Conservation (phyloP, 1,284 basidiomycete species). For the Cutaneotrichosporon sp. region DNA sequence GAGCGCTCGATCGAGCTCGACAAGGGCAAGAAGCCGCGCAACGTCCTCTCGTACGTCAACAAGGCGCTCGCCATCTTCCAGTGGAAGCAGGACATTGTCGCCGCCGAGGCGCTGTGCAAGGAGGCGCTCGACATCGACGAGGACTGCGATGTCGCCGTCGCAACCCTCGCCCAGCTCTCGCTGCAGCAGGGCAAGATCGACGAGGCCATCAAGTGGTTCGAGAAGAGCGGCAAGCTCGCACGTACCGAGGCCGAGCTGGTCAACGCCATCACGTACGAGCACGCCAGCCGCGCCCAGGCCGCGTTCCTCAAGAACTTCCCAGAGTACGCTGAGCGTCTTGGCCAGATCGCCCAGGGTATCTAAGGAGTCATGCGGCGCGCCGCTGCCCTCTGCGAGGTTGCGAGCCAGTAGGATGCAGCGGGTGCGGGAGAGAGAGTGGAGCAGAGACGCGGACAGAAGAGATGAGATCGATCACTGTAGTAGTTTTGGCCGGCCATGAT, state of each 20-base stretch:
- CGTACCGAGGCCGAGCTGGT: slow-evolving; percentile 86
- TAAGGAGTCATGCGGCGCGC: slow-evolving; percentile 11
- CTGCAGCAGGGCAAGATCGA: slow-evolving; percentile 88
- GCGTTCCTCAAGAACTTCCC: slow-evolving; percentile 79
- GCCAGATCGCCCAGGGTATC: slow-evolving; percentile 46
- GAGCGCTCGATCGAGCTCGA: slow-evolving; percentile 89
- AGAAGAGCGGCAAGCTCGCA: slow-evolving; percentile 76
- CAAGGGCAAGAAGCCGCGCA: slow-evolving; percentile 60
- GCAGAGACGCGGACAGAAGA: too few species aligned
- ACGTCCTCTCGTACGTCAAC: slow-evolving; percentile 94
- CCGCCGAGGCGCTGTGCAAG: slow-evolving; percentile 77
- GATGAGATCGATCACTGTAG: too few species aligned
- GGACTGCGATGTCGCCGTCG: slow-evolving; percentile 94
- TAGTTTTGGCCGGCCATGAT: too few species aligned
- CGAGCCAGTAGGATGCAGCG: too few species aligned
- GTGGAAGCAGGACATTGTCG: slow-evolving; percentile 83
- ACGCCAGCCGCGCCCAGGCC: slow-evolving; percentile 75
- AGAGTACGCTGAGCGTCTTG: slow-evolving; percentile 58
- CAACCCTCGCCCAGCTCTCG: slow-evolving; percentile 88
- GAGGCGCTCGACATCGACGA: slow-evolving; percentile 83
- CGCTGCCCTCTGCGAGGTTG: too few species aligned
- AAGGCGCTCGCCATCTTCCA: slow-evolving; percentile 94
- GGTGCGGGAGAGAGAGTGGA: too few species aligned
- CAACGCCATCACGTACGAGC: slow-evolving; percentile 70
- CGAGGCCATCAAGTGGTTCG: slow-evolving; percentile 82